Evolutionary conservation across 140 eudicot species (phyloP).

Genomic region (Bidens hawaiensis): DNA sequence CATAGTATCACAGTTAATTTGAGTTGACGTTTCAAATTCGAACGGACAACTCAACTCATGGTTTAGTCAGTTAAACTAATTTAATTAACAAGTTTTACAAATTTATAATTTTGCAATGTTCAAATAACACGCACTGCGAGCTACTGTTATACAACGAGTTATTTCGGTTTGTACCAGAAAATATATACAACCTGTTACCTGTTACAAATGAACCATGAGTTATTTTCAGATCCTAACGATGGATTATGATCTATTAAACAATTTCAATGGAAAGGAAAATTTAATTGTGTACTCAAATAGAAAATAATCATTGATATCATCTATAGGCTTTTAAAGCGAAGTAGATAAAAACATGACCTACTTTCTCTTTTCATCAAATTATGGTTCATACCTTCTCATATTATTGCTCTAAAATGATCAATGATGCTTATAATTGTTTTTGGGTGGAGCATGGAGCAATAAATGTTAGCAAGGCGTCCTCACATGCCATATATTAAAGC

Average conservation of each 20-base stretch:
- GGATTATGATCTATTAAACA: too few species aligned
- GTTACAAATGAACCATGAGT: too few species aligned
- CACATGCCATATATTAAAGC: too few species aligned
- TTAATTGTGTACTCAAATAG: not conserved
- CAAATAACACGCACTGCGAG: too few species aligned
- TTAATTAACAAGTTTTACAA: too few species aligned
- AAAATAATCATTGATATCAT: not conserved
- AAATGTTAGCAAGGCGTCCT: not conserved
- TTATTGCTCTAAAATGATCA: not conserved
- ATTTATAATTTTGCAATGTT: too few species aligned
- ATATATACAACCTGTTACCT: too few species aligned
- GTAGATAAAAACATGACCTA: conserved; percentile 7
- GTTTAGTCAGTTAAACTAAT: not conserved
- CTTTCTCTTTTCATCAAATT: not conserved
- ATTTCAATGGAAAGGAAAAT: not conserved
- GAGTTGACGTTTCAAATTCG: not conserved
- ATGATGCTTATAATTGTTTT: not conserved
- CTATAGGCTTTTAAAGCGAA: conserved; percentile 1
- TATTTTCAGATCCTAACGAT: too few species aligned
- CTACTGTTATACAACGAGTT: too few species aligned
- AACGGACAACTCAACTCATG: not conserved
- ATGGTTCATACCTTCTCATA: not conserved
- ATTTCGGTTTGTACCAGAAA: too few species aligned
- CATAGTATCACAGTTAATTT: too few species aligned
- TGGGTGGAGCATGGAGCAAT: not conserved